A percentile compares a stretch with the other conserved stretches of the same genome.
Conservation (phyloP, 2,329 filamentous ascomycete genomes). For the Berkeleyomyces rouxiae region DNA sequence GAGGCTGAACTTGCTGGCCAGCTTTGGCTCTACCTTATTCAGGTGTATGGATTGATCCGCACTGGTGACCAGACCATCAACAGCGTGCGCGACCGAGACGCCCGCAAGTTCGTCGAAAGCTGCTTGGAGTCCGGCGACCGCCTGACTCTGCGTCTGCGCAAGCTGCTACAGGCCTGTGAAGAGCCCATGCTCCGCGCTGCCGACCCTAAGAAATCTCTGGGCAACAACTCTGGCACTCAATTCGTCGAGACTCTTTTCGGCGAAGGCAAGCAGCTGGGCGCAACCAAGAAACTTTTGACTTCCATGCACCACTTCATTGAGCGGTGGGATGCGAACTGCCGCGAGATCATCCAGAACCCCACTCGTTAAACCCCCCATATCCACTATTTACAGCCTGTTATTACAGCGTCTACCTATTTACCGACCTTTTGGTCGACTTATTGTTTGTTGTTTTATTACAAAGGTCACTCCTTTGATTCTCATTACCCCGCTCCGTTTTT, state of each 20-base stretch:
- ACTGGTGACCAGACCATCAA: conserved; percentile 63
- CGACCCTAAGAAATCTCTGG: conserved; percentile 58
- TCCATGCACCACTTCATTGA: conserved; percentile 77
- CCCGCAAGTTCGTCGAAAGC: conserved; percentile 67
- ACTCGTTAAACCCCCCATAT: conserved; percentile 27
- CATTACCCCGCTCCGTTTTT: conserved; percentile 5
- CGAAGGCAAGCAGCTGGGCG: conserved; percentile 72
- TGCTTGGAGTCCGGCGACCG: conserved; percentile 82
- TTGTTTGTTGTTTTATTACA: too few relatives aligned
- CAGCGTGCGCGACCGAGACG: conserved; percentile 55
- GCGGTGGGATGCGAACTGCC: conserved; percentile 90
- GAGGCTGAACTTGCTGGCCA: conserved; percentile 87
- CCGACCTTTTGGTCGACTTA: too few relatives aligned
- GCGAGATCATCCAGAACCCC: conserved; percentile 59
- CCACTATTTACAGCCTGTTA: not conserved
- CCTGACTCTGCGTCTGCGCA: conserved; percentile 69
- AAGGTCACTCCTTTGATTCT: not conserved
- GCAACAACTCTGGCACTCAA: conserved; percentile 81
- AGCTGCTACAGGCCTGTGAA: conserved; percentile 80
- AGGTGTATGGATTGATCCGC: conserved; percentile 87
- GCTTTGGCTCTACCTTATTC: conserved; percentile 86
- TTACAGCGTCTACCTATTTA: too few relatives aligned
- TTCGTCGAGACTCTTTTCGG: conserved; percentile 95
- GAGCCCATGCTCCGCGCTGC: conserved; percentile 85
- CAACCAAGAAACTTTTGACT: conserved; percentile 86